Percentiles rank a stretch among this genome's conserved stretches.
Conservation (phyloP, 176 grass and related monocot genomes). For the Oryza officinalis region DNA sequence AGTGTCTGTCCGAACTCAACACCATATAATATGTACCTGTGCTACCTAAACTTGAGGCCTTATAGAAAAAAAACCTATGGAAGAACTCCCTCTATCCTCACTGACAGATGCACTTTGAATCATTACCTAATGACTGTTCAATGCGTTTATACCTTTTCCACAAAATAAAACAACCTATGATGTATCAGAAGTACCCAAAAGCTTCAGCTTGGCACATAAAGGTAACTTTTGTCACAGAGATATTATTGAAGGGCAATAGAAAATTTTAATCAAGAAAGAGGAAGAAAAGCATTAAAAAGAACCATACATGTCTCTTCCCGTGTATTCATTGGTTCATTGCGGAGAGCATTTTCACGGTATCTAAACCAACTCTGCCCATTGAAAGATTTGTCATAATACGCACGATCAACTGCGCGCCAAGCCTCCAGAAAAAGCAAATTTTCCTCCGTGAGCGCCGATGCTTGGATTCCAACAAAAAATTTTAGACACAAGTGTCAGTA, state of each 20-base stretch:
- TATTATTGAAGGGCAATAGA: neutral
- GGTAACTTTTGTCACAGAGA: neutral
- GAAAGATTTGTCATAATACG: conserved; percentile 95
- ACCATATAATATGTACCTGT: neutral
- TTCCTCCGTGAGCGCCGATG: conserved; percentile 83
- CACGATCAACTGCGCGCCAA: conserved; percentile 86
- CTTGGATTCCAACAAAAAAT: conserved; percentile 25
- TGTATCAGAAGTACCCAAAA: neutral
- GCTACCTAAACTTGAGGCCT: neutral
- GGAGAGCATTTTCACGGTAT: conserved; percentile 83
- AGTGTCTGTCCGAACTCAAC: neutral
- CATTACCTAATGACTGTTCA: neutral
- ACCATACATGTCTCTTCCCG: conserved; percentile 92
- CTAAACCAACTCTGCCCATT: conserved; percentile 97
- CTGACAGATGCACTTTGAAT: neutral
- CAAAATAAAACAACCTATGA: neutral
- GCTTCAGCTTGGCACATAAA: neutral
- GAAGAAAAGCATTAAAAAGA: neutral
- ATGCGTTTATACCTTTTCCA: neutral
- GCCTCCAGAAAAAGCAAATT: conserved; percentile 97
- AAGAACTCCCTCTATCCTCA: neutral
- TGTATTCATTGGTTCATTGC: conserved; percentile 86
- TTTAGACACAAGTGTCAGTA: conserved; percentile 26
- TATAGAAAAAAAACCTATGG: neutral
- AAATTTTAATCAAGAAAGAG: neutral